Evolutionary conservation across 495 filamentous ascomycete species (phyloP), one percentile per base, ranked within the genome.

Genomic region (Cercophora scortea): DNA sequence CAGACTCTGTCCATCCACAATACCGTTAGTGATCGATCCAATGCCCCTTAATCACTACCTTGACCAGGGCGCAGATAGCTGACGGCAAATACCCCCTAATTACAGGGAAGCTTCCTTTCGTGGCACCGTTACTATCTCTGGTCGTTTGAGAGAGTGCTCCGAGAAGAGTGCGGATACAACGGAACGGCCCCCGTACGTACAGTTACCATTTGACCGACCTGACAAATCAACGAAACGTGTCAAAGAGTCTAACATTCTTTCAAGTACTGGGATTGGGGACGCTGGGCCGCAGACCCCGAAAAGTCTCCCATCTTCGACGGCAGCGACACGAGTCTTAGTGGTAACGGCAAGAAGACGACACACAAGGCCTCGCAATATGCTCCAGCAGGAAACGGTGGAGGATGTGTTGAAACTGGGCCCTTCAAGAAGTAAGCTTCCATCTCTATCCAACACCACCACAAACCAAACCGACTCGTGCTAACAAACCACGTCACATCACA

Each of bases 111-210:
- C 54, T 86, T 90, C 66, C 68, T 88, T 13, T 67, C 80, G 13
- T 90, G 85, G 83, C 87, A 89, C 62, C 73, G 86, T 10, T 84
- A 86, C 62, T 89, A 79, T 61, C 74, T 76, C 42, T 81, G 70
- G 64, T 63, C 72, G 3, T 87, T 81, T 56, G 86, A 89, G 60
- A 71, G 80, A 53, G 79, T 78, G 0, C 74, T 89, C 17, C 71
- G 76, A 25, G 72, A 79, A 8, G 85, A 90, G 59, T 89, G 86
- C 62, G 83, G 81, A 32, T 89, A 85, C 59, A 78, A 60, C 8
- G 84, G 84, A 25, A 69, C 52, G 25, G 61, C 68, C 60, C 58
- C 63, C 40, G 66, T 67, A 57, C 35, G 18, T 40, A 19, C 17
- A n/a, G n/a, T n/a, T 11, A 19, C 11, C 12, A 15, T 1, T 5